Evolutionary conservation across 495 filamentous ascomycete species (phyloP), one percentile per base, ranked within the genome.

Genomic region (Pyronema omphalodes): DNA sequence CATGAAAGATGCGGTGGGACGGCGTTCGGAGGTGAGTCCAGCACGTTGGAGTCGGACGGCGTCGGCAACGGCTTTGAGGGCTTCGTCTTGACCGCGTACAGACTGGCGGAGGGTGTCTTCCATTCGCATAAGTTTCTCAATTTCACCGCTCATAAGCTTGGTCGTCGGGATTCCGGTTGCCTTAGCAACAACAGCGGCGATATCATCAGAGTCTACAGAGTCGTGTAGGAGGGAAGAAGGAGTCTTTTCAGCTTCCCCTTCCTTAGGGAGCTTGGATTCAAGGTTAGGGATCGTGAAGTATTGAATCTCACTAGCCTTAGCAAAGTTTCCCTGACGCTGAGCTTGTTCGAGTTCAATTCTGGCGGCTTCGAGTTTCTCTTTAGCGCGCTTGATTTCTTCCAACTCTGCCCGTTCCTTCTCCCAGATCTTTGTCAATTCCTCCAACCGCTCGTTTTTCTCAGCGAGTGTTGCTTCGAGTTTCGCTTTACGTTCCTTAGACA

Each of bases 1-100:
- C 83, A 96, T 94, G 74, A 96, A 96, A 6, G 81, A 87, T 1
- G 89, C 91, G 7, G 93, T 71, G 0, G 91, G 89, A 1, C 89
- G 79, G 61, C 94, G 93, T 57, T 94, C 86, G 18, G 86, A 85
- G 58, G 81, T 88, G 34, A 96, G 74, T 7, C 91, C 91, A 19
- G 91, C 91, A 53, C 91, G 74, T 65, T 98, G 91, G 79, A 94
- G 84, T 15, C 91, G 76, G 14, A 98, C 88, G 7, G 91, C 89
- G 64, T 96, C 87, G 37, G 89, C 79, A 15, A 95, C 89, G 15
- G 89, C 85, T 46, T 78, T 80, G 8, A 98, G 75, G 5, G 91
- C 91, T 63, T 95, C 88, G 59, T 96, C 89, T 66, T 98, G 91
- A 15, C 91, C 91, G 51, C 84, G 79, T 43, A 98, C 82, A 14